Conservation (phyloP, 306 rosid genomes). For the Trifolium pratense region DNA sequence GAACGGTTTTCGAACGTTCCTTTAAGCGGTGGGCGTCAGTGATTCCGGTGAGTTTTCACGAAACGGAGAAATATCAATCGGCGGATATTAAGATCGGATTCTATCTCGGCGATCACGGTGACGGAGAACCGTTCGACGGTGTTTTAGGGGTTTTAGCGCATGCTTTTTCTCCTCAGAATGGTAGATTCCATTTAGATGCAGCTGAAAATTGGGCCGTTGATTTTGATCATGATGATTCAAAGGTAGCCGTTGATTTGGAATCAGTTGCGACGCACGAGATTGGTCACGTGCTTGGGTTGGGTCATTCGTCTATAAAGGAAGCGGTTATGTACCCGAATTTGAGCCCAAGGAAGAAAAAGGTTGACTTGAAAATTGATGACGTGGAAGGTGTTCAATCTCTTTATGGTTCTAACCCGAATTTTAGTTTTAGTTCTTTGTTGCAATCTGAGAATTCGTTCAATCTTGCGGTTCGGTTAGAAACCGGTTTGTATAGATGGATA, state of each 20-base stretch:
- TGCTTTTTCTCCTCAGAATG: conserved; percentile 90
- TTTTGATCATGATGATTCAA: conserved; percentile 60
- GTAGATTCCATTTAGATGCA: conserved; percentile 86
- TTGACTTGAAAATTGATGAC: conserved; percentile 79
- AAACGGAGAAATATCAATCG: conserved; percentile 46
- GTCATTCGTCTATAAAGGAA: conserved; percentile 71
- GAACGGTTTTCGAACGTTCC: conserved; percentile 54
- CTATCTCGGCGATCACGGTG: conserved; percentile 81
- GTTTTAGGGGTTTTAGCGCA: conserved; percentile 84
- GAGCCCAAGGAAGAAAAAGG: conserved; percentile 74
- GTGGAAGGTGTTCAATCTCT: conserved; percentile 86
- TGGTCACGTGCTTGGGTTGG: conserved; percentile 91
- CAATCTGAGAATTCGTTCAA: conserved; percentile 58
- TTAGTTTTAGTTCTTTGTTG: conserved; percentile 57
- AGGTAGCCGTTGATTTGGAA: conserved; percentile 87
- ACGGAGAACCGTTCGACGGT: conserved; percentile 92
- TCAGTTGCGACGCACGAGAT: conserved; percentile 98
- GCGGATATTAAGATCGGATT: conserved; percentile 87
- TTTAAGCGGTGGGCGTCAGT: conserved; percentile 84
- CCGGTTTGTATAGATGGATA: conserved; percentile 39
- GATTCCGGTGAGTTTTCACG: conserved; percentile 78
- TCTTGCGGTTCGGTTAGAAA: conserved; percentile 41
- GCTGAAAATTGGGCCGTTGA: conserved; percentile 90
- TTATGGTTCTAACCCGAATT: conserved; percentile 89
- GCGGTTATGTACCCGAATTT: conserved; percentile 93